Conservation (phyloP, 2,329 filamentous ascomycete genomes). For the Clarireedia homoeocarpa region DNA sequence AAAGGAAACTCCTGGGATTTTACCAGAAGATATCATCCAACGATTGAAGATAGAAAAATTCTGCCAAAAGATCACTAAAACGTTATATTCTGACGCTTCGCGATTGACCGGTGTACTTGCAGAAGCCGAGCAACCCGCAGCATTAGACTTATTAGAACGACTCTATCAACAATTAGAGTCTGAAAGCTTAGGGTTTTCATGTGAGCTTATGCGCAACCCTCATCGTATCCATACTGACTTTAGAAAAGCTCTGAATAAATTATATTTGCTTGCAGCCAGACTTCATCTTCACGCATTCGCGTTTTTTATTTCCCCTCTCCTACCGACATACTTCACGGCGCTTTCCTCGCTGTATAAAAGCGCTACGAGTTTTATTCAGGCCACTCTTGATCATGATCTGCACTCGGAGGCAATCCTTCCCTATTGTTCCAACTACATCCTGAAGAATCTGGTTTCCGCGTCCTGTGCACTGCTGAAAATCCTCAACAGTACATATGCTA, state of each 20-base stretch:
- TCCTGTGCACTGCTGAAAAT: conserved; percentile 58
- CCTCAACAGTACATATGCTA: conserved; percentile 56
- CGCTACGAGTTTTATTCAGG: conserved; percentile 20
- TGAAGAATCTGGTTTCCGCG: conserved; percentile 59
- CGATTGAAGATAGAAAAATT: conserved; percentile 49
- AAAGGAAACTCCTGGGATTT: conserved; percentile 34
- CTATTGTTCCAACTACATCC: conserved; percentile 53
- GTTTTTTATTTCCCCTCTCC: conserved; percentile 15
- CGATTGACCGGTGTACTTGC: conserved; percentile 32
- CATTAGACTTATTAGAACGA: conserved; percentile 34
- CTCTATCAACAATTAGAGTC: conserved; percentile 5
- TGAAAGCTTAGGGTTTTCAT: conserved; percentile 4
- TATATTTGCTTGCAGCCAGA: conserved; percentile 16
- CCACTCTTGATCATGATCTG: conserved; percentile 14
- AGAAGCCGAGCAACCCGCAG: conserved; percentile 32
- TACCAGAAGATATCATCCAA: conserved; percentile 43
- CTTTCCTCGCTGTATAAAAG: conserved; percentile 35
- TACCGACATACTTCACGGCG: conserved; percentile 17
- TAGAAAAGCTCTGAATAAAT: conserved; percentile 11
- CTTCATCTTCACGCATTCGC: conserved; percentile 17
- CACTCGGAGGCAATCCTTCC: conserved; percentile 28
- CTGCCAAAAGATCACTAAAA: conserved; percentile 47
- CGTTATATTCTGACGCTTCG: conserved; percentile 49
- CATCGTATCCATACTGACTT: background rate
- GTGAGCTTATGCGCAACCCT: background rate